Conservation (phyloP, 495 filamentous ascomycete genomes). For the Penicillium herquei region DNA sequence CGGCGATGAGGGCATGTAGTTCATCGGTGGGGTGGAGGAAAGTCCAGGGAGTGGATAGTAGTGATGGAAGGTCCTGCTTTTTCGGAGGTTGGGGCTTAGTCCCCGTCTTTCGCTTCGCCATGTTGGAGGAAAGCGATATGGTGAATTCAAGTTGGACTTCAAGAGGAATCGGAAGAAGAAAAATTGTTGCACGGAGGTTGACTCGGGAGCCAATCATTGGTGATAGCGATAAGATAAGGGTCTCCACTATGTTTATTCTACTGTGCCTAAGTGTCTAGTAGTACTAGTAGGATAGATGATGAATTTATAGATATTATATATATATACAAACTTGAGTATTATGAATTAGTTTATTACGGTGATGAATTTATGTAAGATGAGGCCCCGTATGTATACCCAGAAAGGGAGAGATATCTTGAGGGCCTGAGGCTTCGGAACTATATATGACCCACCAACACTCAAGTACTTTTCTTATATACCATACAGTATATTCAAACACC, state of each 20-base stretch:
- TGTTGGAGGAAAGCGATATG: constrained; percentile 7
- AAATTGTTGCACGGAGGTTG: constrained; percentile 25
- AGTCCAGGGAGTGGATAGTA: constrained; percentile 35
- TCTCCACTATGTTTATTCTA: background rate
- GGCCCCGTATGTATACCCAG: no score
- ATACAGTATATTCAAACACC: no score
- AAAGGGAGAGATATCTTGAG: no score
- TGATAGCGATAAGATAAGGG: constrained; percentile 23
- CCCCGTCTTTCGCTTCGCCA: constrained; percentile 18
- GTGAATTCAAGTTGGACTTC: background rate
- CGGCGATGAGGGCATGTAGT: constrained; percentile 62
- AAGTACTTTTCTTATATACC: no score
- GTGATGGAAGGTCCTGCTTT: constrained; percentile 20
- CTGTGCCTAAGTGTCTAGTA: no score
- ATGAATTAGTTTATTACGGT: no score
- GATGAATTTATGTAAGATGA: no score
- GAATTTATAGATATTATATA: background rate
- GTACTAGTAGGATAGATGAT: no score
- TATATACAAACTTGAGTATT: background rate
- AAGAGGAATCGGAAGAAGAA: constrained; percentile 13
- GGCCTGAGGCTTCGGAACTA: no score
- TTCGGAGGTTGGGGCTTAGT: background rate
- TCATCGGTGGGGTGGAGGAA: constrained; percentile 69
- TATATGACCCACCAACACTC: no score
- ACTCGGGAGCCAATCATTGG: constrained; percentile 13